These are phyloP conservation scores for Zygnema cylindricum DNA, from an alignment of 139 green algal genomes.

Conservation along the genomic window DNA sequence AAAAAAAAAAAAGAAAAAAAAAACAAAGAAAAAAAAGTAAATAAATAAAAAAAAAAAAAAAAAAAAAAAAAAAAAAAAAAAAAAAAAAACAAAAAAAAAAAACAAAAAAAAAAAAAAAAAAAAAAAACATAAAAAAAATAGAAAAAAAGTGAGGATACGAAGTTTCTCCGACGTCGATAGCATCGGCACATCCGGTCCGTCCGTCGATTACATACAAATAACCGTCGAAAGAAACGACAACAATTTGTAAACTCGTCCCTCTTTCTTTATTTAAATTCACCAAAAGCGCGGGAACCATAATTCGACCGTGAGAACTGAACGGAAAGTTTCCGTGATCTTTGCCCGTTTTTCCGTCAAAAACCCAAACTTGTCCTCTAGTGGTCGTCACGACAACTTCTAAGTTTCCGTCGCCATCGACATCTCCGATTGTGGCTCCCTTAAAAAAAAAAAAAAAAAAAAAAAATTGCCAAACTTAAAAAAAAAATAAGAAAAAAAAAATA, in stretches of 20 bases:
- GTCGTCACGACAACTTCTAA: constrained; percentile 67
- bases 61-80: not conserved
- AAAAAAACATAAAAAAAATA: too few relatives aligned
- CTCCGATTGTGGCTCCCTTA: constrained; percentile 66
- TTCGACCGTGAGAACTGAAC: constrained; percentile 76
- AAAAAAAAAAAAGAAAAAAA: not conserved
- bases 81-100: not conserved
- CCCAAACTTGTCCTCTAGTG: constrained; percentile 78
- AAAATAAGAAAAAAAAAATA: too few relatives aligned
- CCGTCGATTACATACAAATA: constrained; percentile 90
- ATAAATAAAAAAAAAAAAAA: not conserved
- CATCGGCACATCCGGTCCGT: constrained; percentile 79
- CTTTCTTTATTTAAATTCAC: constrained; percentile 52
- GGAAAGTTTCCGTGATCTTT: constrained; percentile 73
- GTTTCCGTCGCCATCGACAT: constrained; percentile 67
- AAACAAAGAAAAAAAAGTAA: not conserved
- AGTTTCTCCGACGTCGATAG: constrained; percentile 90
- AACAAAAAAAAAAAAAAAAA: not conserved
- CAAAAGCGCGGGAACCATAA: constrained; percentile 75
- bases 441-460: too few relatives aligned
- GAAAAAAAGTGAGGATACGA: constrained; percentile 43
- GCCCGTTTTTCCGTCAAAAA: constrained; percentile 70
- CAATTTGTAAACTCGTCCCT: constrained; percentile 57
- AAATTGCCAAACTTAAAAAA: too few relatives aligned
- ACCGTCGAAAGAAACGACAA: constrained; percentile 89